Evolutionary conservation across 2,329 filamentous ascomycete genomes (phyloP).

Genomic region (Emmonsiellopsis sp.): DNA sequence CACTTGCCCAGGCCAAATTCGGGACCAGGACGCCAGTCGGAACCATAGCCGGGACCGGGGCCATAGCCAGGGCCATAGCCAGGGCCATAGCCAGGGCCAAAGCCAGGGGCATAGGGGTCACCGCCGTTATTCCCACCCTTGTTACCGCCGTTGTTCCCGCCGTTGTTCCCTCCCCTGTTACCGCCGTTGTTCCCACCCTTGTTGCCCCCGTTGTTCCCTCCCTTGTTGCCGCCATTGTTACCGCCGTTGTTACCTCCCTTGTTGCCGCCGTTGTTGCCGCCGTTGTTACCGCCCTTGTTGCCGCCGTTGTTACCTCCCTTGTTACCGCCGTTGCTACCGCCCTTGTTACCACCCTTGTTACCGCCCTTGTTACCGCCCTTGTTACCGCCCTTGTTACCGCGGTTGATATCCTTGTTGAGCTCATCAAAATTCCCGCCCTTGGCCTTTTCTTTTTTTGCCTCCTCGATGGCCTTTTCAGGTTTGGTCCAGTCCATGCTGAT

Average conservation of each 20-base stretch:
- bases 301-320: neutral
- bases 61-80: no score
- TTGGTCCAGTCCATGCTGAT: conserved; percentile 3
- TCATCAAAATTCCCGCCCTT: no score
- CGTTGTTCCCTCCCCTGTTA: neutral
- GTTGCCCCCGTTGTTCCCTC: neutral
- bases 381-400: no score
- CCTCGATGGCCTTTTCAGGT: no score
- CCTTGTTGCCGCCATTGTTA: neutral
- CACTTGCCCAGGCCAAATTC: no score
- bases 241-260: neutral
- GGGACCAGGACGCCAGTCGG: no score
- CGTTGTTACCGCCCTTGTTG: neutral
- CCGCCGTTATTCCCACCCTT: neutral
- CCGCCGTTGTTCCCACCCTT: neutral
- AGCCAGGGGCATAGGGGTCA: no score
- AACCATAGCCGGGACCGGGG: no score
- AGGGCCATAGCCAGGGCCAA: no score
- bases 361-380: no score
- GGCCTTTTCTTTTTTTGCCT: no score
- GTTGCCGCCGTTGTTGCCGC: neutral
- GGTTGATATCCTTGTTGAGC: no score
- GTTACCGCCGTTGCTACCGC: neutral
- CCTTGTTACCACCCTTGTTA: neutral
- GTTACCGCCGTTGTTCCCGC: neutral